Percentiles rank a stretch among this genome's conserved stretches.
phyloP scores from a whole-genome alignment of 495 filamentous ascomycete genomes.

The Sphaerosporella brunnea region DNA sequence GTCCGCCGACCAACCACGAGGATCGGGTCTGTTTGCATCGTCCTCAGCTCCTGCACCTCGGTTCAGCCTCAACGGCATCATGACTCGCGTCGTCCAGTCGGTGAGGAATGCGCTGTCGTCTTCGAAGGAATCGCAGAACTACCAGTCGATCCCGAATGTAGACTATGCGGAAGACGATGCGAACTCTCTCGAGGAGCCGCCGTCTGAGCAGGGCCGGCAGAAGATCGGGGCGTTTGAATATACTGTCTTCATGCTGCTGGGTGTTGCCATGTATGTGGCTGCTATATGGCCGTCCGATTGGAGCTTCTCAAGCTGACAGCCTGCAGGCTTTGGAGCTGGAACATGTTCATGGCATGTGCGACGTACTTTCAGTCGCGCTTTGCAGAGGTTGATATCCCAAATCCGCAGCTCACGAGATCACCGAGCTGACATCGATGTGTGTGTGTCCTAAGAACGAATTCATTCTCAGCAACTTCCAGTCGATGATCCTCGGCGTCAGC shows the following conservation, averaged over 20 bases:
- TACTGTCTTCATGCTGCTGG: slow-evolving; percentile 65
- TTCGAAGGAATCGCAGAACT: background rate
- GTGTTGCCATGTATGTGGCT: slow-evolving; percentile 64
- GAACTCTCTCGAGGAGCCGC: background rate
- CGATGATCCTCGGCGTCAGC: slow-evolving; percentile 70
- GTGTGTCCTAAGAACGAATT: slow-evolving; percentile 32
- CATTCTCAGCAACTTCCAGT: slow-evolving; percentile 65
- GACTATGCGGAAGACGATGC: background rate
- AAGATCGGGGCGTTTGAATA: slow-evolving; percentile 61
- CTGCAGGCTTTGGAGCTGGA: slow-evolving; percentile 39
- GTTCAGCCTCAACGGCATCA: background rate
- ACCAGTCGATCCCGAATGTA: slow-evolving; percentile 1
- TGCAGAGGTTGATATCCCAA: slow-evolving; percentile 27
- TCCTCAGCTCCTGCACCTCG: background rate
- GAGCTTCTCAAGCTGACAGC: slow-evolving; percentile 10
- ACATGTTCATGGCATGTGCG: slow-evolving; percentile 93
- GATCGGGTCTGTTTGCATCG: too few relatives aligned
- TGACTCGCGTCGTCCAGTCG: background rate
- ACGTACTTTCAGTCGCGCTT: slow-evolving; percentile 87
- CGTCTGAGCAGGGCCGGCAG: background rate
- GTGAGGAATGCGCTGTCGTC: background rate
- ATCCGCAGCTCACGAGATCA: background rate
- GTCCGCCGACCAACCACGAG: too few relatives aligned
- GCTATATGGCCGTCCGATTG: background rate
- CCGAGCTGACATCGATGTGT: slow-evolving; percentile 1